Base-by-base conservation (phyloP, 352 stramenopile species). In the Phytophthora rubi region DNA sequence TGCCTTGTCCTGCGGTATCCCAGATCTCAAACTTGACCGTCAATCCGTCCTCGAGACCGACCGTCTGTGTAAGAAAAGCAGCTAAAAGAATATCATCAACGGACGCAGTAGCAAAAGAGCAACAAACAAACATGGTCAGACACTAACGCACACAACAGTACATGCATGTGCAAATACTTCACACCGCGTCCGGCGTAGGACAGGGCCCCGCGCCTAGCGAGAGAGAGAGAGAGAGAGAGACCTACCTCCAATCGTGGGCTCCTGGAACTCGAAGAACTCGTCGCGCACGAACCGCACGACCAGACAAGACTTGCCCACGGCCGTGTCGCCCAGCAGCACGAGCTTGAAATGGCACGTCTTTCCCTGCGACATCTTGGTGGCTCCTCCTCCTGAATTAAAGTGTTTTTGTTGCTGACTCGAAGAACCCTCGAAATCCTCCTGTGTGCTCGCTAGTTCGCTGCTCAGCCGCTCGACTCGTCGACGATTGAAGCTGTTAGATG, bases 21-120 rank as follows among this genome's bases (percentile, higher is more conserved):
- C 97, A 99, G 70, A 99, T 99, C 86, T 99, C 98, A 80, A 99
- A 99, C 85, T 99, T 99, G 59, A 99, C 97, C 6, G 97, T 99
- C 62, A 94, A 67, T 10, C 96, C 93, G 70, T 99, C 97, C 74
- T 99, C 97, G 12, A 99, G 77, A 68, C 95, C 91, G 35, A 99
- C 97, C 6, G 98, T 99, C 79, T 99, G 97, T 62, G 98, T 99
- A 63, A 99, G 82, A 77, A 99, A 99, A 42, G 98, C 98, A 70
- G 89, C 89, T 95, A 68, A 44, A 44, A 44, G 37, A 44, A 44
- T n/a, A 60, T 28, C 21, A 60, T 57, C 44, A 64, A 59, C 30
- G 54, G 26, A 42, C 13, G 18, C 32, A 58, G 37, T 16, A 32
- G 10, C n/a, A 35, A 26, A 54, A 37, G 6, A 45, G n/a, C n/a